Base-by-base conservation (phyloP, 768 basidiomycete genomes). In the Boletus barrowsii region DNA sequence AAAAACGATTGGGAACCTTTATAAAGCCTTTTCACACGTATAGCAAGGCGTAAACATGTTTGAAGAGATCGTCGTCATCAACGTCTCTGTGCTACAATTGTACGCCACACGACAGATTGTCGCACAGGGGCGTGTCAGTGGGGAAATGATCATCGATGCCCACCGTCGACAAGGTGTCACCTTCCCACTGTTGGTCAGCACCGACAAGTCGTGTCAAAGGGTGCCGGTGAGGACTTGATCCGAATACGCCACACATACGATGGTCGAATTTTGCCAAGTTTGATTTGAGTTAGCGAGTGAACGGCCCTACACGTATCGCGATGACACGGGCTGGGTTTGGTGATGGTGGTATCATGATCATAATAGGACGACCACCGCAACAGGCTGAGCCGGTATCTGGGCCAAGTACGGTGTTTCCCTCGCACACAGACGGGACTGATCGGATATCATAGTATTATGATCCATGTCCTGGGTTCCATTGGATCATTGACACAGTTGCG, bases 61-160 rank as follows among this genome's bases (percentile, higher is more conserved):
- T 22, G 18, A 48, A 18, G 18, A 15, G n/a, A 37, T 17, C 14
- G 4, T 26, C 15, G 40, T 2, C 14, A 33, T 58, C 33, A 62
- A 55, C 52, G 42, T 42, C 26, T 7, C 15, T n/a, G 53, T 55
- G 11, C 29, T 47, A 46, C 42, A 52, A 58, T 29, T 1, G 44
- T 30, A 53, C 49, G 64, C 59, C 24, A 51, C 61, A 24, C 32
- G 29, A 36, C 59, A 56, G 33, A 55, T 50, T 40, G 41, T 55
- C 22, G 17, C 26, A 11, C 33, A 32, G 30, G 32, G 24, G 22
- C 24, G 7, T n/a, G 15, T 18, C 41, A 50, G 41, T 24, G 18
- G 10, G 29, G 26, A 13, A 36, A 42, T 2, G 17, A 37, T 24
- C 37, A 32, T 29, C 11, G 11, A 26, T 39, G 8, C 35, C 41